phyloP scores from a whole-genome alignment of 768 basidiomycete genomes.

The Lactarius tabidus region DNA sequence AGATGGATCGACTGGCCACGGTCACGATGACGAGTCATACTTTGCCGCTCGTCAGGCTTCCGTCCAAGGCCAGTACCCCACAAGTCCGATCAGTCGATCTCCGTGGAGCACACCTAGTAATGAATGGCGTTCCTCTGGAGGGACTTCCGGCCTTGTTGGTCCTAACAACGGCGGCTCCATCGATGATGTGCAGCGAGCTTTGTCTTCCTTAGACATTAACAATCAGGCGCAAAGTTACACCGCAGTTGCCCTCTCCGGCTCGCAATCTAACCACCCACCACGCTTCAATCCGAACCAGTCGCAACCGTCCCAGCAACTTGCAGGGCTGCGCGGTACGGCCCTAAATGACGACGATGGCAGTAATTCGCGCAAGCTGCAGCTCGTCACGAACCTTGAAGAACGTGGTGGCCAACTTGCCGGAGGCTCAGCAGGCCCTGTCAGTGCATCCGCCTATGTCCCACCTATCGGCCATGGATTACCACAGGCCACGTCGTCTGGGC shows the following conservation, averaged over 20 bases:
- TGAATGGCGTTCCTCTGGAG: slow-evolving; percentile 55
- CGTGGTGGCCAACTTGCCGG: slow-evolving; percentile 51
- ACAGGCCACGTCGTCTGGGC: slow-evolving; percentile 27
- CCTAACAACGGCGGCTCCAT: slow-evolving; percentile 38
- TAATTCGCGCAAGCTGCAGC: slow-evolving; percentile 47
- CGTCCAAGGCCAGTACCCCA: slow-evolving; percentile 36
- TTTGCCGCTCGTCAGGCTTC: slow-evolving; percentile 37
- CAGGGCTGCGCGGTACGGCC: slow-evolving; percentile 40
- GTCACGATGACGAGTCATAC: slow-evolving; percentile 58
- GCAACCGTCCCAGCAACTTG: slow-evolving; percentile 44
- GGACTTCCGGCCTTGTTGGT: slow-evolving; percentile 29
- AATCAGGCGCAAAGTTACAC: slow-evolving; percentile 34
- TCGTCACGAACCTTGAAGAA: slow-evolving; percentile 61
- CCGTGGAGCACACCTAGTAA: slow-evolving; percentile 58
- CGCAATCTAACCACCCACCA: slow-evolving; percentile 61
- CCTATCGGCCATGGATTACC: slow-evolving; percentile 40
- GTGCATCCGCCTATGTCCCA: slow-evolving; percentile 45
- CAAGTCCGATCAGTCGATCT: slow-evolving; percentile 57
- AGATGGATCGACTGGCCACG: slow-evolving; percentile 49
- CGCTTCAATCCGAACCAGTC: slow-evolving; percentile 49
- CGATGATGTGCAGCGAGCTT: slow-evolving; percentile 74
- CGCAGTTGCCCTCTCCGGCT: slow-evolving; percentile 32
- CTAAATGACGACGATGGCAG: slow-evolving; percentile 37
- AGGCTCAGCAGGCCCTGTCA: slow-evolving; percentile 43
- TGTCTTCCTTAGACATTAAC: slow-evolving; percentile 62